Base-by-base conservation (phyloP, 2,329 filamentous ascomycete genomes). In the Cryphonectria radicalis region DNA sequence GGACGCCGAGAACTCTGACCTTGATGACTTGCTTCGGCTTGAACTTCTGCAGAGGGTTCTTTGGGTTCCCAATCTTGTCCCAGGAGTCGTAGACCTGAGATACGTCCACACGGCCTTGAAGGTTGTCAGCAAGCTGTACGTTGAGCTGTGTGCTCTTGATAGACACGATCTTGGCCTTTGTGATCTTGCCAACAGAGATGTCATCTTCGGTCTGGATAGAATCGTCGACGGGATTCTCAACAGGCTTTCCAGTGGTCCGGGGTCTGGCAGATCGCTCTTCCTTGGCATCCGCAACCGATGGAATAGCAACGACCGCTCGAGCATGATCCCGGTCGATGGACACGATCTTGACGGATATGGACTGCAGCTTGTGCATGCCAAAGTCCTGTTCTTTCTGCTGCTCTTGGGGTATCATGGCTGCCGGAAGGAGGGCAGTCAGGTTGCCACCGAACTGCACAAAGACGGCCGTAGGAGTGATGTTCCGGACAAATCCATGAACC, bases 91-190 rank as follows among this genome's bases (percentile, higher is more conserved):
- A 99, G 17, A 95, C 83, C 79, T 98, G 94, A 0, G 96, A 97
- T 7, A 96, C 89, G 78, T 98, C 95, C 72, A 99, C 91, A 25
- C 96, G 93, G n/a, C 95, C 96, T 79, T 97, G 93, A 11, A 97
- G 86, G 74, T 94, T 94, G 77, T 97, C 93, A 60, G 93, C 92
- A 66, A 98, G 86, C 75, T 93, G 89, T 7, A 99, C 94, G 75
- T 98, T 98, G 69, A 98, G 84, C 79, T 99, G 96, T 0, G 95
- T 98, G 65, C 91, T 91, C 81, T 97, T 97, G 78, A 98, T 84
- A 0, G 93, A 93, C n/a, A 89, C 88, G 62, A 99, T 89, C 76
- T 88, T 91, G 55, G 93, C 95, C 78, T 93, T 94, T 10, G 91
- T 90, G 63, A 92, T 79, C 74, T 87, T 91, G 68, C 95, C 95